These are phyloP conservation scores for Huntiella decipiens DNA, from an alignment of 2,329 filamentous ascomycete species.

Conservation along the genomic window DNA sequence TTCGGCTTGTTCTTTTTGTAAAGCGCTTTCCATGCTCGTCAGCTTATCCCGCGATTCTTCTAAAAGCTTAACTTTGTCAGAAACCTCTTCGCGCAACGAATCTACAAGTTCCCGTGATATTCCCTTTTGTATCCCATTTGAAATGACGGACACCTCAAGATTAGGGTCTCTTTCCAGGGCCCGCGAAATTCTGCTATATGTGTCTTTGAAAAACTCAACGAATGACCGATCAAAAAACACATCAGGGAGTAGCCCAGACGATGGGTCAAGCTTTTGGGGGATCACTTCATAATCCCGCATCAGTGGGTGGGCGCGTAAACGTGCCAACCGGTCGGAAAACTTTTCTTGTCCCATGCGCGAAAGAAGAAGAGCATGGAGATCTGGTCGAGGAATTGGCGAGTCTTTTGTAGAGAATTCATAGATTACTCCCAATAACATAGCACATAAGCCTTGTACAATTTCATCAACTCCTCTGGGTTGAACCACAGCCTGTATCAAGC, in stretches of 20 bases:
- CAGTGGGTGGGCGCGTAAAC: conserved; percentile 56
- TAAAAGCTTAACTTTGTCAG: conserved; percentile 39
- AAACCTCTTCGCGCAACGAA: conserved; percentile 56
- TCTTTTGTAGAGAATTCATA: conserved; percentile 98
- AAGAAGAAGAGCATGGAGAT: conserved; percentile 59
- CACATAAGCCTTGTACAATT: conserved; percentile 64
- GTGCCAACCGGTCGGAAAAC: conserved; percentile 66
- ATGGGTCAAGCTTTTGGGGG: conserved; percentile 43
- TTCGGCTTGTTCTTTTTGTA: conserved; percentile 32
- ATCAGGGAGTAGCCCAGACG: conserved; percentile 42
- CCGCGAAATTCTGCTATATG: conserved; percentile 67
- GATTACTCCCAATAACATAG: conserved; percentile 66
- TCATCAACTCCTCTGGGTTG: conserved; percentile 41
- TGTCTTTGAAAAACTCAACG: conserved; percentile 89
- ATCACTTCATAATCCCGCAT: conserved; percentile 82
- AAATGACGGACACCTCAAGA: conserved; percentile 62
- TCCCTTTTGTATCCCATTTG: conserved; percentile 67
- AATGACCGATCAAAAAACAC: conserved; percentile 76
- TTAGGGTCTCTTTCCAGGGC: conserved; percentile 83
- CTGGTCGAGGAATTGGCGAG: conserved; percentile 68
- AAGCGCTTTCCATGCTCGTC: conserved; percentile 15
- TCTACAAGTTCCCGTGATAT: conserved; percentile 91
- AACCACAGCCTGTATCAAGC: conserved; percentile 52
- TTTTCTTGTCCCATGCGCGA: conserved; percentile 66
- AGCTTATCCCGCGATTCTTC: conserved; percentile 9